Evolutionary conservation across 2,329 filamentous ascomycete genomes (phyloP).

Genomic region (Amauroascus niger): DNA sequence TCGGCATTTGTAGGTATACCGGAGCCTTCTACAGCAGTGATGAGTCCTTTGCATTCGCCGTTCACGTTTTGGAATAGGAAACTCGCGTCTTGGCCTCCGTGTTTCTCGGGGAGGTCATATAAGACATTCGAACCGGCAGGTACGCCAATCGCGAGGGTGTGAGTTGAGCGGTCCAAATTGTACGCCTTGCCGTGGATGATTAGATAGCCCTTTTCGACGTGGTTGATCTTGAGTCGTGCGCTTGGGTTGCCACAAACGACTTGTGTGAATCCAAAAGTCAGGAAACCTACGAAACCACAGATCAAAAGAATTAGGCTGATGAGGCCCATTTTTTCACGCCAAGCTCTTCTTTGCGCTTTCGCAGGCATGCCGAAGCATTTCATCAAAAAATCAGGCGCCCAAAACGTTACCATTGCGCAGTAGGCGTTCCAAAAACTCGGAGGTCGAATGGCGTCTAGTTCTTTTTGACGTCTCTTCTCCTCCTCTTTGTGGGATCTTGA

Average conservation of each 20-base stretch:
- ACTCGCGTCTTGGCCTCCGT: conserved; percentile 84
- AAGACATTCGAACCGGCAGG: conserved; percentile 66
- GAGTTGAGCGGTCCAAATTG: conserved; percentile 64
- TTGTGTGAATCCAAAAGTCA: conserved; percentile 92
- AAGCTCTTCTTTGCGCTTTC: conserved; percentile 80
- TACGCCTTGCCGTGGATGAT: conserved; percentile 93
- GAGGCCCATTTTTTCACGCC: conserved; percentile 95
- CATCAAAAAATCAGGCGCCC: conserved; percentile 78
- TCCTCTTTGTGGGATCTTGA: conserved; percentile 47
- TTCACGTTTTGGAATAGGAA: conserved; percentile 99
- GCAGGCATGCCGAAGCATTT: conserved; percentile 75
- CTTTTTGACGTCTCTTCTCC: conserved; percentile 50
- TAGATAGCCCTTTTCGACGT: conserved; percentile 76
- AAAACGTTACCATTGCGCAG: conserved; percentile 88
- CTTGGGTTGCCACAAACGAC: conserved; percentile 69
- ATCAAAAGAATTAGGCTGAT: conserved; percentile 87
- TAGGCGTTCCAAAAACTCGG: conserved; percentile 93
- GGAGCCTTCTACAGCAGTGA: conserved; percentile 60
- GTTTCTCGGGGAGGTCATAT: conserved; percentile 70
- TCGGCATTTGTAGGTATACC: conserved; percentile 67
- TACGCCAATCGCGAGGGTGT: conserved; percentile 73
- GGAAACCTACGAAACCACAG: conserved; percentile 80
- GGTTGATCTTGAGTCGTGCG: conserved; percentile 67
- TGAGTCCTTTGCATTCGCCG: conserved; percentile 85
- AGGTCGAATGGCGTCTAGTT: conserved; percentile 57